Conservation (phyloP, 768 basidiomycete species). For the Boletus huronensis region DNA sequence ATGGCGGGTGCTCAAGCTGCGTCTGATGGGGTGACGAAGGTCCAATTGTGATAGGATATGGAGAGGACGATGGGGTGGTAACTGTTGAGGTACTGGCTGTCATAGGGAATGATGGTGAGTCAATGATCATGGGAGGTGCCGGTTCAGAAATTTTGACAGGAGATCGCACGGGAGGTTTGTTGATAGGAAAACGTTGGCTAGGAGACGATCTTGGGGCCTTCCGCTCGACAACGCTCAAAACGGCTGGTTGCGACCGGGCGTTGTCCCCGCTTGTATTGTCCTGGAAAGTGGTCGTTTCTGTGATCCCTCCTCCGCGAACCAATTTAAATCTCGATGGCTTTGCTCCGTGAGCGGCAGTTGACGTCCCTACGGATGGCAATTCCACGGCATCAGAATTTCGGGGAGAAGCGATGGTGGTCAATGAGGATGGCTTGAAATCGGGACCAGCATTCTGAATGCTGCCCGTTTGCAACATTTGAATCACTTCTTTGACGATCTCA, state of each 20-base stretch:
- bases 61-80: constrained; percentile 2
- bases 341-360: constrained; percentile 18
- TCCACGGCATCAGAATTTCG: background rate
- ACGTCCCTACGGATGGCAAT: background rate
- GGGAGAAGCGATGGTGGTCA: background rate
- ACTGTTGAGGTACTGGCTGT: background rate
- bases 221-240: constrained; percentile 26
- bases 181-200: constrained; percentile 15
- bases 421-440: constrained; percentile 26
- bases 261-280: constrained; percentile 30
- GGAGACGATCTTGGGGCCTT: constrained; percentile 11
- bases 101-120: constrained; percentile 20
- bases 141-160: background rate
- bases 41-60: constrained; percentile 8
- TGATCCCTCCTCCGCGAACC: constrained; percentile 9
- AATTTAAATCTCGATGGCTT: constrained; percentile 50
- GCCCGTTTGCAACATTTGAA: constrained; percentile 50
- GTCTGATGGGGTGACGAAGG: constrained; percentile 16
- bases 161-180: constrained; percentile 10
- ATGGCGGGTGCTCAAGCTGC: constrained; percentile 25
- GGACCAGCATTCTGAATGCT: constrained; percentile 54
- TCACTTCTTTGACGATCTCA: constrained; percentile 45
- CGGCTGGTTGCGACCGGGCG: constrained; percentile 33
- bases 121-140: constrained; percentile 12
- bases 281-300: constrained; percentile 14